These are phyloP conservation scores for Lasiosphaeria miniovina DNA, from an alignment of 495 filamentous ascomycete genomes.

Conservation along the genomic window DNA sequence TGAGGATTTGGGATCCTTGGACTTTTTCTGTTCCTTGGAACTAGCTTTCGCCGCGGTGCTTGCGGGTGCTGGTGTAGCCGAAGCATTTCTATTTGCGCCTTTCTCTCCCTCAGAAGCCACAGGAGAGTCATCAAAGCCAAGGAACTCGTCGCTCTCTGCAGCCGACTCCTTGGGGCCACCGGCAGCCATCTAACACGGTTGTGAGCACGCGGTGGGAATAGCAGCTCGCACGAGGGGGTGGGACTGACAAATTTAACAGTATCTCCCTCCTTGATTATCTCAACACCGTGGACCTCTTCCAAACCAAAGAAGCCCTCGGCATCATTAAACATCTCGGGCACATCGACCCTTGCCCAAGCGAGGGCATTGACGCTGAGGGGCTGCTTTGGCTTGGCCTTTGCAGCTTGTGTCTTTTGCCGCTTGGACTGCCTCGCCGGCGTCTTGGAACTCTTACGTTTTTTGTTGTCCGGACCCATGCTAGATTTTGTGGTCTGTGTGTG, in stretches of 20 bases:
- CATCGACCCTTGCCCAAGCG: constrained; percentile 74
- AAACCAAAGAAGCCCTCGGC: constrained; percentile 92
- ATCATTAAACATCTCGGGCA: constrained; percentile 86
- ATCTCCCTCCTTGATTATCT: constrained; percentile 60
- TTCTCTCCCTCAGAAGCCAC: constrained; percentile 16
- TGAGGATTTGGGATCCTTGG: constrained; percentile 5
- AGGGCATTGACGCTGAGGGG: constrained; percentile 60
- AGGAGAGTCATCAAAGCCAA: constrained; percentile 51
- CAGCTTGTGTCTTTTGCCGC: constrained; percentile 41
- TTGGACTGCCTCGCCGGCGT: constrained; percentile 37
- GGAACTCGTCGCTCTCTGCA: constrained; percentile 43
- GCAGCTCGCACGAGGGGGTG: background rate
- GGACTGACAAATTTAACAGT: constrained; percentile 53
- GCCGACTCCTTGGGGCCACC: constrained; percentile 12
- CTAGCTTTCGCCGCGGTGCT: background rate
- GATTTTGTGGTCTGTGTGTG: background rate
- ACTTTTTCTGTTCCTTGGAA: constrained; percentile 10
- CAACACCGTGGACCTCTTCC: constrained; percentile 88
- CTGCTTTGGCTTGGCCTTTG: constrained; percentile 27
- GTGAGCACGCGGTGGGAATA: background rate
- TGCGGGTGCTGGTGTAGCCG: background rate
- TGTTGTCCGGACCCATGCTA: constrained; percentile 39
- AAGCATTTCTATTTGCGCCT: background rate
- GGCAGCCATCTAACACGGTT: constrained; percentile 21
- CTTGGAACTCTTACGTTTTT: constrained; percentile 45